phyloP scores from a whole-genome alignment of 768 basidiomycete species.

The Lentinula detonsa region DNA sequence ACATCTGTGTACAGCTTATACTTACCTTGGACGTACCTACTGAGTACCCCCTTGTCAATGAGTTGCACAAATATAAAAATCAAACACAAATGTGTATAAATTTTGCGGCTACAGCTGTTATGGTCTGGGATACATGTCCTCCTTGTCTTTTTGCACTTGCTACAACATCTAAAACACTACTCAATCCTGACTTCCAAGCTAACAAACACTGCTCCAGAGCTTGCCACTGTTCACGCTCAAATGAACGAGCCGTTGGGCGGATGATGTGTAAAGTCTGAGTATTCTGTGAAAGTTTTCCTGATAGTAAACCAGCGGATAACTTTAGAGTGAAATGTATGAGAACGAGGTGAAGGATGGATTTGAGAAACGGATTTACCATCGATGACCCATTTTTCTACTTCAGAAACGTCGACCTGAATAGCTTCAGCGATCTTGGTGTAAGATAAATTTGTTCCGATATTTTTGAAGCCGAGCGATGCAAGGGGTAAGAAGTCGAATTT shows the following conservation, averaged over 20 bases:
- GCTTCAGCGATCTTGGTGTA: constrained; percentile 65
- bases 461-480: constrained; percentile 69
- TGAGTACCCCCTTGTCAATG: not conserved
- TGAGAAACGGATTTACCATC: constrained; percentile 47
- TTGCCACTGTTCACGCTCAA: constrained; percentile 78
- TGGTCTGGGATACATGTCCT: constrained; percentile 19
- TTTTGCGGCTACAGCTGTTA: constrained; percentile 16
- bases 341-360: not conserved
- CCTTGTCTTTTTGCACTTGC: constrained; percentile 45
- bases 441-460: constrained; percentile 67
- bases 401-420: constrained; percentile 53
- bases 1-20: not conserved
- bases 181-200: constrained; percentile 74
- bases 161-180: constrained; percentile 66
- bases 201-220: constrained; percentile 64
- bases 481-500: constrained; percentile 76
- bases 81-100: not conserved
- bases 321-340: constrained; percentile 20
- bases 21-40: not conserved
- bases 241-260: constrained; percentile 68
- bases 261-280: constrained; percentile 67
- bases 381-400: constrained; percentile 86
- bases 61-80: not conserved
- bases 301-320: constrained; percentile 76
- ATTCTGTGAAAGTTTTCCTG: constrained; percentile 81